These are phyloP conservation scores for Maudiozyma saulgeensis DNA, from an alignment of 805 yeast species.

Conservation along the genomic window DNA sequence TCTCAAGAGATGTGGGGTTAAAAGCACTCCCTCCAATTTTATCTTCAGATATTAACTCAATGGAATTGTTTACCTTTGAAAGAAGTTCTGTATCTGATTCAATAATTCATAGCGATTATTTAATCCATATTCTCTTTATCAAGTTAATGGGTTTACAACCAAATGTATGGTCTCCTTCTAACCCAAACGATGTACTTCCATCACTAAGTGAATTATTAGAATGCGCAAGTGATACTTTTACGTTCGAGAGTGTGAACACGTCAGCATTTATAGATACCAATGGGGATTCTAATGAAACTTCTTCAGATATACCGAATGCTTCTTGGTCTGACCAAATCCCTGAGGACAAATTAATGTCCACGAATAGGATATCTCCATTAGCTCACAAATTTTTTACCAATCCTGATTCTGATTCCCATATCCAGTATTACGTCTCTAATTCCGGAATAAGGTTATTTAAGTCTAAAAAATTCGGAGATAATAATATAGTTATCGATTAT, in stretches of 20 bases:
- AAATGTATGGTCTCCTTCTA: constrained; percentile 57
- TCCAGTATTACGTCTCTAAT: constrained; percentile 65
- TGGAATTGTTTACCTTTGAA: constrained; percentile 61
- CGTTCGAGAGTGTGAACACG: constrained; percentile 24
- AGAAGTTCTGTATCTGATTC: constrained; percentile 50
- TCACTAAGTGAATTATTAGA: constrained; percentile 28
- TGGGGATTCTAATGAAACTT: not conserved
- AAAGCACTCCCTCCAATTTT: constrained; percentile 40
- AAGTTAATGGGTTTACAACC: constrained; percentile 56
- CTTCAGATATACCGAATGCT: not conserved
- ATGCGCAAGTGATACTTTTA: constrained; percentile 26
- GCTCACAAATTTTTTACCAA: constrained; percentile 73
- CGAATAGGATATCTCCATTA: constrained; percentile 46
- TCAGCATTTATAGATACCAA: constrained; percentile 1
- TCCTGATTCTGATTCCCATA: constrained; percentile 76
- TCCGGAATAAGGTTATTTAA: constrained; percentile 56
- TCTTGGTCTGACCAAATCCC: constrained; percentile 11
- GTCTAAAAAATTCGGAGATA: constrained; percentile 30
- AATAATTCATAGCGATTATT: constrained; percentile 50
- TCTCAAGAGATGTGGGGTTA: constrained; percentile 49
- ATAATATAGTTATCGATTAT: constrained; percentile 29
- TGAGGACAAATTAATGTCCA: constrained; percentile 8
- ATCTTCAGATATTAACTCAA: constrained; percentile 52
- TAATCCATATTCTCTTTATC: constrained; percentile 55
- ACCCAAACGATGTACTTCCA: constrained; percentile 42